Percentiles rank a stretch among this genome's conserved stretches.
Evolutionary conservation across 2,329 filamentous ascomycete genomes (phyloP).

Genomic region (Aspergillus glaucus): DNA sequence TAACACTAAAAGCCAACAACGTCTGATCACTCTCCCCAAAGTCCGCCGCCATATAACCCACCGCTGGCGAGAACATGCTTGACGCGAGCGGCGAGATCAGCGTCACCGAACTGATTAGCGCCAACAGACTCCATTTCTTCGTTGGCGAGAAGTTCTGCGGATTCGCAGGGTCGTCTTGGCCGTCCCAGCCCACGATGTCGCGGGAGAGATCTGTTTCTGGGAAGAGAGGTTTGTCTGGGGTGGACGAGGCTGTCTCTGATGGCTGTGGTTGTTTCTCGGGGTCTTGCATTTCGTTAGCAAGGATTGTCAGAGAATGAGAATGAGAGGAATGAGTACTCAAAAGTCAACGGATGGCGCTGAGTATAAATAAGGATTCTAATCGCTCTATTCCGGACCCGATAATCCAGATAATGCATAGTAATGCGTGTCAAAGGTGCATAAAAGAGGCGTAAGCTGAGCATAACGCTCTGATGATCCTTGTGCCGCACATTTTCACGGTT

Average conservation of each 20-base stretch:
- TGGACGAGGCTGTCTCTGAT: not conserved
- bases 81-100: conserved; percentile 28
- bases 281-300: not conserved
- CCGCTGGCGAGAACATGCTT: conserved; percentile 27
- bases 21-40: conserved; percentile 17
- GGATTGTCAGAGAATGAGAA: not conserved
- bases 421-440: not conserved
- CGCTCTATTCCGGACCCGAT: too few relatives aligned
- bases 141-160: conserved; percentile 47
- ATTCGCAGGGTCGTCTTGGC: conserved; percentile 52
- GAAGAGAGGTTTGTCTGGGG: conserved; percentile 7
- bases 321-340: not conserved
- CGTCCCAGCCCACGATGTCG: conserved; percentile 56
- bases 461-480: too few relatives aligned
- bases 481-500: too few relatives aligned
- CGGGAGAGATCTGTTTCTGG: conserved; percentile 47
- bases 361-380: not conserved
- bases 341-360: not conserved
- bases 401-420: not conserved
- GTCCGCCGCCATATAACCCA: conserved; percentile 17
- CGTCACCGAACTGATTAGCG: conserved; percentile 23
- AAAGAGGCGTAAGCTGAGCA: not conserved
- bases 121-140: conserved; percentile 22
- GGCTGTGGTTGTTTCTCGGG: not conserved
- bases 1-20: conserved; percentile 24